phyloP scores from a whole-genome alignment of 257 asterid species.

The Solanum lycopersicoides region DNA sequence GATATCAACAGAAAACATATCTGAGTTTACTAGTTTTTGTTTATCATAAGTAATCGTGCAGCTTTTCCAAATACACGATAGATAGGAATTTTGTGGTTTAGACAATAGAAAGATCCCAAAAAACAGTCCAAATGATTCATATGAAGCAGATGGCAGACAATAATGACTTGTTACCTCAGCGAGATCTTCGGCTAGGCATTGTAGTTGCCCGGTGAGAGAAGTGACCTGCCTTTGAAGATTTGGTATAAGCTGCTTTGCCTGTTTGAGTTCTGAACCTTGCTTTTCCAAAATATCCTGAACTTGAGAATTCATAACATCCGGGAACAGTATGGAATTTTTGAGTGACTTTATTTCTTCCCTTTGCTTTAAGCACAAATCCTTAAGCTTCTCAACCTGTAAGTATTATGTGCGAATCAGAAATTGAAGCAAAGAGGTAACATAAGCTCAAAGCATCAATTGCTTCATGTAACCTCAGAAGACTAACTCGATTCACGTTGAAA shows the following conservation, averaged over 20 bases:
- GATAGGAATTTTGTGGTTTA: not conserved
- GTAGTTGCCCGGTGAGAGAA: constrained; percentile 85
- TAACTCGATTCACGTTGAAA: not conserved
- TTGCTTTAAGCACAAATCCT: constrained; percentile 92
- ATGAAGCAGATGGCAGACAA: not conserved
- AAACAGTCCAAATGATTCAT: not conserved
- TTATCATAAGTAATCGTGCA: not conserved
- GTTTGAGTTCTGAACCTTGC: constrained; percentile 71
- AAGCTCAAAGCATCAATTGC: not conserved
- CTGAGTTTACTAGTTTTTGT: not conserved
- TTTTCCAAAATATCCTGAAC: constrained; percentile 52
- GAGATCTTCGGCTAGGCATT: constrained; percentile 81
- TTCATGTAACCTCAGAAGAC: not conserved
- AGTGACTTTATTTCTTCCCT: constrained; percentile 91
- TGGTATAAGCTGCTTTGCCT: constrained; percentile 88
- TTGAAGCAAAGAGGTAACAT: not conserved
- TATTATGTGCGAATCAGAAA: not conserved
- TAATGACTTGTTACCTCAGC: constrained; percentile 58
- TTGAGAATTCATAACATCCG: constrained; percentile 61
- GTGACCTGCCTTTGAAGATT: constrained; percentile 89
- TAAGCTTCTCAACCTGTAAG: constrained; percentile 79
- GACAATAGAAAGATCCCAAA: not conserved
- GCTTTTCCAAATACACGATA: not conserved
- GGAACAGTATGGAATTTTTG: constrained; percentile 69
- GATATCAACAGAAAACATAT: not conserved